Conservation (phyloP, 2,329 filamentous ascomycete genomes). For the Diplodia sapinea region DNA sequence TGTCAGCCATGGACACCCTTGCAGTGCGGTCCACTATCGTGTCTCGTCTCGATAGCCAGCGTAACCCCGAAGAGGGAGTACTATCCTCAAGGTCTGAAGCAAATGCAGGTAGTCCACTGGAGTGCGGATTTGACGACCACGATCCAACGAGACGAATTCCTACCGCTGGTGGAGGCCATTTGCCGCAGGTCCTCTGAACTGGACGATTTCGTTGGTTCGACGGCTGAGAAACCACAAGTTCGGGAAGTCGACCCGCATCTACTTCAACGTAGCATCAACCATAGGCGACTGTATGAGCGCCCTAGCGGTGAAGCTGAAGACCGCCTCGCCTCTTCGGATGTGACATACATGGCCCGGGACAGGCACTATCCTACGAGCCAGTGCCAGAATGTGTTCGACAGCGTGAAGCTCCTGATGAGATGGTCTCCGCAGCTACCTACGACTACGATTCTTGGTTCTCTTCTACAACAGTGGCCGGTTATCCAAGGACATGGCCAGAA, state of each 20-base stretch:
- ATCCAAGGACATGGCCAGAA: slow-evolving; percentile 29
- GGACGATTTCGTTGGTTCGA: slow-evolving; percentile 3
- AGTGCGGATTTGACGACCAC: slow-evolving; percentile 35
- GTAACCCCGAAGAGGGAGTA: slow-evolving; percentile 47
- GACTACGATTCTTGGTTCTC: neutral
- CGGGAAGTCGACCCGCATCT: neutral
- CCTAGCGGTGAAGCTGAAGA: rapidly evolving
- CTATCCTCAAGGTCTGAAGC: slow-evolving; percentile 39
- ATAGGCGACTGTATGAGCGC: neutral
- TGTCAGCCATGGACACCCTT: slow-evolving; percentile 50
- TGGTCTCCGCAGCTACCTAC: neutral
- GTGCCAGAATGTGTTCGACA: slow-evolving; percentile 10
- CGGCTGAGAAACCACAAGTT: neutral
- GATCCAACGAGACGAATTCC: slow-evolving; percentile 45
- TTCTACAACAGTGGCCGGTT: neutral
- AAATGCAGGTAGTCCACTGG: slow-evolving; percentile 45
- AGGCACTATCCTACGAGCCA: neutral
- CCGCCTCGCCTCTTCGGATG: neutral
- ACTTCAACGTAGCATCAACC: neutral
- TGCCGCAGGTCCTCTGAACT: slow-evolving; percentile 33
- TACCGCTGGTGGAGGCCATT: slow-evolving; percentile 34
- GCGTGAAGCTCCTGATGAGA: neutral
- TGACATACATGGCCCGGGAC: neutral
- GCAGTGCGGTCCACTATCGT: neutral
- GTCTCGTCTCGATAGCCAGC: slow-evolving; percentile 41